Evolutionary conservation across 2,329 filamentous ascomycete genomes (phyloP).

Genomic region (Aspergillus thermomutatus): DNA sequence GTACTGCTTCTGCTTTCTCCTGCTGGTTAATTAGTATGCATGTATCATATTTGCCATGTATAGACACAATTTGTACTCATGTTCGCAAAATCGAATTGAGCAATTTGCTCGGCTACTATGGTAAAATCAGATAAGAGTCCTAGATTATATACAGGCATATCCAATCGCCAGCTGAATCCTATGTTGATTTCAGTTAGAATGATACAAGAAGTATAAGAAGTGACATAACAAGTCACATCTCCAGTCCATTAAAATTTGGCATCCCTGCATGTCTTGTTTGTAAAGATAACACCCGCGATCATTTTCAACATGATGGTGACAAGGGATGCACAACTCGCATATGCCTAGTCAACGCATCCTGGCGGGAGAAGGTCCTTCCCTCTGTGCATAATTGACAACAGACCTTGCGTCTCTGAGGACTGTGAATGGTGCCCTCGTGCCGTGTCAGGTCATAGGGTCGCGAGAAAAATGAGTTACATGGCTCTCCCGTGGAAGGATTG

Average conservation of each 20-base stretch:
- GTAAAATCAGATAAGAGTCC: no score
- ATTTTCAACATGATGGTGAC: no score
- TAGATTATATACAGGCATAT: no score
- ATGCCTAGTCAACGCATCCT: slow-evolving; percentile 89
- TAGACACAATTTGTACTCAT: neutral
- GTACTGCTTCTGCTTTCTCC: neutral
- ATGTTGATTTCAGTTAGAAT: no score
- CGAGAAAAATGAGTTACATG: slow-evolving; percentile 91
- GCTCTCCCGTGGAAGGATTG: slow-evolving; percentile 92
- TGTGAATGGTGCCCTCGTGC: slow-evolving; percentile 97
- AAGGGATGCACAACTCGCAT: slow-evolving; percentile 95
- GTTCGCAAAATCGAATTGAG: neutral
- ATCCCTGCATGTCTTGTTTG: no score
- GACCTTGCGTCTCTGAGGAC: slow-evolving; percentile 89
- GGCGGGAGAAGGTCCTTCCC: slow-evolving; percentile 94
- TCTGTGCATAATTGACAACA: slow-evolving; percentile 89
- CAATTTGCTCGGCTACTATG: neutral
- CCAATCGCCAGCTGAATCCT: no score
- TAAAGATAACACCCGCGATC: no score
- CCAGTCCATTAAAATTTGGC: no score
- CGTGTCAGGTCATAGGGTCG: slow-evolving; percentile 93
- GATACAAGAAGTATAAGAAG: no score
- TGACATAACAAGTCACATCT: no score
- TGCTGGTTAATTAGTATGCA: neutral
- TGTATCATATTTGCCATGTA: neutral